Evolutionary conservation across 106 monocot genomes (phyloP), one percentile per base, ranked within the genome.

Genomic region (Iris macrosiphon): DNA sequence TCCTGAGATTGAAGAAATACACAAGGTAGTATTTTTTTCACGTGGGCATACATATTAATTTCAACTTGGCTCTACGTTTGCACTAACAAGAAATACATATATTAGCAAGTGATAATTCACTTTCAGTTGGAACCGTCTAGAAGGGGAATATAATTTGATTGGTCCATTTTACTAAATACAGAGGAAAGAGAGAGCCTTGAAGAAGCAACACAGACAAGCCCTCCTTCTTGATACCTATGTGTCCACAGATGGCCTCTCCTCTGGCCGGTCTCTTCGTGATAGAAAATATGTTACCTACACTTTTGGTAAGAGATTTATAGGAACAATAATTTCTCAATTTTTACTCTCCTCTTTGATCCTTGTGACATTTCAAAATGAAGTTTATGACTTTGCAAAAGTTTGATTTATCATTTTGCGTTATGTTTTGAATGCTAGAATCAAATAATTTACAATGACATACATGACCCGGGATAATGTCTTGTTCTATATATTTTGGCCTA

Each of bases 181-280:
- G 89, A 82, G 72, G 58, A 96, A 83, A 72, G 96, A 89, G 59
- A 90, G 59, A 64, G 29, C 80, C 38, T 65, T 96, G 60, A 96
- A 96, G 52, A 96, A 96, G 52, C 96, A 96, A 68, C 96, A 96
- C 42, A 82, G 96, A 49, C 79, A 96, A 73, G 85, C 96, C 32
- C 85, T 96, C 33, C 89, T 96, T 32, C 86, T 96, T 42, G 89
- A 96, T 63, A 86, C 66, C 40, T 85, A 67, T 60, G 50, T 96
- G 47, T 65, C 76, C 27, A 49, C 80, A 29, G 86, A 96, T 83
- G 90, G 90, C 6, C 60, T 86, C 52, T 69, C 89, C 15, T 51
- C 89, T 28, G 96, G 89, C n/a, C 85, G 96, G 32, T 78, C 77
- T 12, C 76, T 89, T 35, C 96, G 96, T 56, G 85, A 90, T 55